Evolutionary conservation across 768 basidiomycete genomes (phyloP).

Genomic region (Chalciporus pseudorubinellus): DNA sequence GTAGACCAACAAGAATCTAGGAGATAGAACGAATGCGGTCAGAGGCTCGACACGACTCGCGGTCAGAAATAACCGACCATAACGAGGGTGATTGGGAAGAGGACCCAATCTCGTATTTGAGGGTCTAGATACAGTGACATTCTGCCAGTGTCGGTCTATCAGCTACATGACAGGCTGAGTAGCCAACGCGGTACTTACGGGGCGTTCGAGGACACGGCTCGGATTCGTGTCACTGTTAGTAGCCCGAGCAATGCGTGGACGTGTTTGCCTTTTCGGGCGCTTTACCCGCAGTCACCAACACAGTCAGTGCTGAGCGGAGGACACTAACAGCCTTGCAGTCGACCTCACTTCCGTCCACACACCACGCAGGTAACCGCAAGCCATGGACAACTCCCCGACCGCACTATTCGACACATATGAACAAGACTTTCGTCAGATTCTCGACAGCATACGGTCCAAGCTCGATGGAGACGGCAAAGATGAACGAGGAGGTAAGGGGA

Average conservation of each 20-base stretch:
- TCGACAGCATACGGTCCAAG: constrained; percentile 71
- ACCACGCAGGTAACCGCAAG: constrained; percentile 6
- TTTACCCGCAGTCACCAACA: not conserved
- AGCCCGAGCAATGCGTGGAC: not conserved
- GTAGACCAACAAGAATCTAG: constrained; percentile 88
- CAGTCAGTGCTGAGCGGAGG: constrained; percentile 22
- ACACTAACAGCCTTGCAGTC: constrained; percentile 1
- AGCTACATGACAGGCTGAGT: constrained; percentile 5
- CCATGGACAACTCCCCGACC: constrained; percentile 82
- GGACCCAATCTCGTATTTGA: constrained; percentile 90
- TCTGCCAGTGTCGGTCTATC: constrained; percentile 24
- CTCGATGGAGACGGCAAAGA: constrained; percentile 68
- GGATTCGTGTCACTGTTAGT: constrained; percentile 8
- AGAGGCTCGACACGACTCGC: not conserved
- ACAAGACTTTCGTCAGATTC: constrained; percentile 84
- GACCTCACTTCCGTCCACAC: not conserved
- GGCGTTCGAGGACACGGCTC: constrained; percentile 38
- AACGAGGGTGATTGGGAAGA: constrained; percentile 95
- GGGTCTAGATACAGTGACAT: constrained; percentile 81
- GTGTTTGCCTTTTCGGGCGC: constrained; percentile 25
- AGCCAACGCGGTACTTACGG: constrained; percentile 20
- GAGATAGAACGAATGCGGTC: not conserved
- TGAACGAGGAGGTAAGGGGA: constrained; percentile 62
- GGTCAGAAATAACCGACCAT: constrained; percentile 60
- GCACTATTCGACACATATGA: constrained; percentile 91